Conservation (phyloP, 2,329 filamentous ascomycete species). For the Penicillium janthinellum region DNA sequence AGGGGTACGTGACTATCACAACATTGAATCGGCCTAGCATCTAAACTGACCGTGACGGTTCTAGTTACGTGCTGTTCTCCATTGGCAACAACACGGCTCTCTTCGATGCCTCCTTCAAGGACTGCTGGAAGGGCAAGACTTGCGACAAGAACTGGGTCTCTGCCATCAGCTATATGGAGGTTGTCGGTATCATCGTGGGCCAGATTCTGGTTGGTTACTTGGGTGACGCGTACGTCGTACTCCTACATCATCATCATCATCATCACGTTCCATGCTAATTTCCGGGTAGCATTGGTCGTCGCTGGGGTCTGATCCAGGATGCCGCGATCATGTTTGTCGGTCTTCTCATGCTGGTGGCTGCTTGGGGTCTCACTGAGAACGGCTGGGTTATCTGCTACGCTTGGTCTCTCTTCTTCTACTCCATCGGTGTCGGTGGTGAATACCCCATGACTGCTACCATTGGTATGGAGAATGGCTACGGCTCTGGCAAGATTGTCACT, state of each 20-base stretch:
- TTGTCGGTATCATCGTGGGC: constrained; percentile 90
- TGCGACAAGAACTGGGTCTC: constrained; percentile 81
- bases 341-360: constrained; percentile 84
- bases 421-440: constrained; percentile 69
- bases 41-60: neutral
- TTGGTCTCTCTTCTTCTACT: constrained; percentile 90
- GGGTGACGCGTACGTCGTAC: constrained; percentile 60
- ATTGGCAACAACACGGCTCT: constrained; percentile 88
- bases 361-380: constrained; percentile 82
- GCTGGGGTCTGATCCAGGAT: constrained; percentile 94
- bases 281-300: constrained; percentile 72
- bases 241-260: neutral
- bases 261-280: neutral
- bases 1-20: constrained; percentile 71
- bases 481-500: constrained; percentile 80
- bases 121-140: constrained; percentile 71
- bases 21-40: neutral
- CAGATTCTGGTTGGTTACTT: constrained; percentile 86
- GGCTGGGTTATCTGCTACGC: constrained; percentile 97
- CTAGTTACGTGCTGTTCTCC: constrained; percentile 67
- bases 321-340: constrained; percentile 91
- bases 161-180: constrained; percentile 86
- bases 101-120: constrained; percentile 71
- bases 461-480: constrained; percentile 85
- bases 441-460: constrained; percentile 96